Conservation (phyloP, 495 filamentous ascomycete species). For the Thermothielavioides terrestris region DNA sequence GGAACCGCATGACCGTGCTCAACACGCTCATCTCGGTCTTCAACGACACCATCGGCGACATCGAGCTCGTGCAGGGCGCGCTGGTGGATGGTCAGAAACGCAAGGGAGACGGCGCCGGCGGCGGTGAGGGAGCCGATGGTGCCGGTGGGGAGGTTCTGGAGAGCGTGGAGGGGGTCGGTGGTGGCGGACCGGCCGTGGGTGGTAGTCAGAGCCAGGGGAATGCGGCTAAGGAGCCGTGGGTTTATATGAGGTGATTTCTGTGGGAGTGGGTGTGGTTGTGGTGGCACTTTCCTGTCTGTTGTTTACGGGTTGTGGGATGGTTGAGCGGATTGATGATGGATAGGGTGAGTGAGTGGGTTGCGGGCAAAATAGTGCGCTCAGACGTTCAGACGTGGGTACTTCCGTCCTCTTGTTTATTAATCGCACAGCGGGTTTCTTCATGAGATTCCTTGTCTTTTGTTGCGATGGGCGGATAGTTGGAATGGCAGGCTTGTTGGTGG, state of each 20-base stretch:
- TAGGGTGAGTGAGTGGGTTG: background rate
- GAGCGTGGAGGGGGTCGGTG: slow-evolving; percentile 1
- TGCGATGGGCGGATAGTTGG: background rate
- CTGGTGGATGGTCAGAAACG: slow-evolving; percentile 22
- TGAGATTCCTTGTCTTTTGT: no score
- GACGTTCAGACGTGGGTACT: background rate
- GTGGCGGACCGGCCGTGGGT: background rate
- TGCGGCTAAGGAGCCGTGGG: slow-evolving; percentile 4
- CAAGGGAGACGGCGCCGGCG: slow-evolving; percentile 4
- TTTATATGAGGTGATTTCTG: slow-evolving; percentile 8
- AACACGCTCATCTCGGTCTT: slow-evolving; percentile 55
- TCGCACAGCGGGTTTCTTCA: no score
- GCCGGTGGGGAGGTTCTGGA: background rate
- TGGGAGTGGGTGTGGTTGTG: background rate
- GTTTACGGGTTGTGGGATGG: background rate
- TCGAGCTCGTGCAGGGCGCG: slow-evolving; percentile 56
- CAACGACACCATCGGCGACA: slow-evolving; percentile 73
- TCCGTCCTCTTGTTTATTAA: no score
- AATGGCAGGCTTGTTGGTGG: background rate
- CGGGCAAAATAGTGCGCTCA: background rate
- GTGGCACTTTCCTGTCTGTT: background rate
- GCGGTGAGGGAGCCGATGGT: background rate
- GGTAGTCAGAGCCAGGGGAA: background rate
- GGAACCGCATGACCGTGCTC: slow-evolving; percentile 68
- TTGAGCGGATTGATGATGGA: background rate